Percentiles rank a stretch among this genome's conserved stretches.
phyloP scores from a whole-genome alignment of 306 rosid genomes.

The Dryas drummondii region DNA sequence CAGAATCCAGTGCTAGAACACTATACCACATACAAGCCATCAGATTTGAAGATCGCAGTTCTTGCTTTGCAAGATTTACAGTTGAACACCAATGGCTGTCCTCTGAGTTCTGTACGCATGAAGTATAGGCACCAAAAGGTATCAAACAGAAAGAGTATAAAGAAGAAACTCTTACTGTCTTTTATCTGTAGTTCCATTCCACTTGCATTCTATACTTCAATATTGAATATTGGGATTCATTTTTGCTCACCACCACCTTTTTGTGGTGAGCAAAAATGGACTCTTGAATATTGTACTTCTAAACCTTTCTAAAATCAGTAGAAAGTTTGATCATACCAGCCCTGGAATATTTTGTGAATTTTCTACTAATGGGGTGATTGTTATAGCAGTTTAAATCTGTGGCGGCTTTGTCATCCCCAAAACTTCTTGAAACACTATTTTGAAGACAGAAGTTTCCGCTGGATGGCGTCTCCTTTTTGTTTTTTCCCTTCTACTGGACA shows the following conservation, averaged over 20 bases:
- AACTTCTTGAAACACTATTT: constrained; percentile 64
- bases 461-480: neutral
- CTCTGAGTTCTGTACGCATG: constrained; percentile 54
- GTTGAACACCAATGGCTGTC: constrained; percentile 60
- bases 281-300: neutral
- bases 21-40: constrained; percentile 64
- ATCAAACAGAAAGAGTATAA: neutral
- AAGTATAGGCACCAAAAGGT: constrained; percentile 87
- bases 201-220: neutral
- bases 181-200: neutral
- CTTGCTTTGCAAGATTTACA: constrained; percentile 79
- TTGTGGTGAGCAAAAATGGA: too few relatives aligned
- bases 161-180: neutral
- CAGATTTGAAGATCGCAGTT: constrained; percentile 67
- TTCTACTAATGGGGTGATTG: constrained; percentile 23
- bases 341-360: neutral
- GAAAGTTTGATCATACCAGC: constrained; percentile 17
- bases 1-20: constrained; percentile 88
- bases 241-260: too few relatives aligned
- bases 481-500: too few relatives aligned
- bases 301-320: neutral
- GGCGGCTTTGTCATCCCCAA: constrained; percentile 64
- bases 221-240: neutral
- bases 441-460: constrained; percentile 34
- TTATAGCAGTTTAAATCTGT: constrained; percentile 65